These are phyloP conservation scores for Gnomoniopsis sp. DNA, from an alignment of 2,329 filamentous ascomycete species.

Conservation along the genomic window DNA sequence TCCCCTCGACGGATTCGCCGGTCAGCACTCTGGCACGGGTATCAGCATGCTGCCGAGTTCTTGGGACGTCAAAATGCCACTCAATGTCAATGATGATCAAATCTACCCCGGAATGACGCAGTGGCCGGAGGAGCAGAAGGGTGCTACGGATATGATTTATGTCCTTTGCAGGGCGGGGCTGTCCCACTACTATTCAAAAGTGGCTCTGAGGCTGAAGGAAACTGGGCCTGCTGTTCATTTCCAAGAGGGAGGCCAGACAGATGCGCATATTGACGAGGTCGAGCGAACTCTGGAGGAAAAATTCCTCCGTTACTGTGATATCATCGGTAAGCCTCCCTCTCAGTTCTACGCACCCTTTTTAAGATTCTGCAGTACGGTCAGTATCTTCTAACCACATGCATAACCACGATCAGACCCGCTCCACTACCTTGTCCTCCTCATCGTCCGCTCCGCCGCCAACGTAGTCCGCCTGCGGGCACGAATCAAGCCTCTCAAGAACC, in stretches of 20 bases:
- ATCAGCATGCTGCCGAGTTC: constrained; percentile 19
- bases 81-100: constrained; percentile 37
- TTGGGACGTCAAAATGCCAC: constrained; percentile 30
- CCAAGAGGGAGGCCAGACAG: constrained; percentile 17
- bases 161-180: constrained; percentile 35
- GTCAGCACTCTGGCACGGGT: constrained; percentile 24
- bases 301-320: constrained; percentile 41
- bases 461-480: constrained; percentile 23
- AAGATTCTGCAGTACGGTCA: not conserved
- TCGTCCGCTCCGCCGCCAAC: constrained; percentile 26
- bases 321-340: no score
- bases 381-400: no score
- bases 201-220: not conserved
- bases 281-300: constrained; percentile 36
- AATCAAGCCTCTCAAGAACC: constrained; percentile 22
- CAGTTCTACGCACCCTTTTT: no score
- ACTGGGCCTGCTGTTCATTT: constrained; percentile 18
- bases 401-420: constrained; percentile 27
- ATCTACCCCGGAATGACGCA: constrained; percentile 34
- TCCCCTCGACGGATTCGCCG: constrained; percentile 31
- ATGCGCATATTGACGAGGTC: constrained; percentile 22
- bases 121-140: constrained; percentile 23
- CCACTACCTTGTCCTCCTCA: constrained; percentile 29
- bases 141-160: constrained; percentile 35
- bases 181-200: constrained; percentile 33